These are phyloP conservation scores for Gaeumannomyces sp. DNA, from an alignment of 2,329 filamentous ascomycete species.

Conservation along the genomic window DNA sequence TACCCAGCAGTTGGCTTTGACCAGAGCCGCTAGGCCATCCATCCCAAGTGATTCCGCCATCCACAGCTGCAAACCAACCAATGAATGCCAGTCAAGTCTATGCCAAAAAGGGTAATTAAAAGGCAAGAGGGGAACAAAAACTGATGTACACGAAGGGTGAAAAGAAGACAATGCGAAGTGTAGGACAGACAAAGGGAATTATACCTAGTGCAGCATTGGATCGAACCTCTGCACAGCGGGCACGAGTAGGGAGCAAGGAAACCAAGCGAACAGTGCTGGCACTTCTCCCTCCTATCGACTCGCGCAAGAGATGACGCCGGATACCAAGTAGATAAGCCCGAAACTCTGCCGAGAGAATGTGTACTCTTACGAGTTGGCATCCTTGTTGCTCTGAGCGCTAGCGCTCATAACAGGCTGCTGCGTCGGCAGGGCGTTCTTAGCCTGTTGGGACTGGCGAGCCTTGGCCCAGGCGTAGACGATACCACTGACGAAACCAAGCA, in stretches of 20 bases:
- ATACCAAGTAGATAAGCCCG: neutral
- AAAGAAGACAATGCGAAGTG: slow-evolving; percentile 1
- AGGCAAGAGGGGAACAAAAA: slow-evolving; percentile 2
- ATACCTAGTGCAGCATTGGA: neutral
- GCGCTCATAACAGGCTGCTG: slow-evolving; percentile 72
- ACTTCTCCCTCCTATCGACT: neutral
- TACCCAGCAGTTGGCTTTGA: neutral
- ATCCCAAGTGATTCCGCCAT: neutral
- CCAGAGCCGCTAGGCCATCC: neutral
- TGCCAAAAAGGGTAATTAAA: slow-evolving; percentile 6
- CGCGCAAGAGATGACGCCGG: neutral
- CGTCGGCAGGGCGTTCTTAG: slow-evolving; percentile 62
- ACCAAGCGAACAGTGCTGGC: neutral
- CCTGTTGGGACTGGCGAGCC: slow-evolving; percentile 66
- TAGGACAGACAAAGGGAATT: neutral
- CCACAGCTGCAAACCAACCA: neutral
- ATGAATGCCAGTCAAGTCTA: slow-evolving; percentile 3
- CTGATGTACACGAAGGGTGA: slow-evolving; percentile 9
- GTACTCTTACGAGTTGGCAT: slow-evolving; percentile 42
- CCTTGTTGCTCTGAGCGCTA: slow-evolving; percentile 83
- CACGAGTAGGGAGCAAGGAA: neutral
- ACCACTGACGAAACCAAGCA: slow-evolving; percentile 84
- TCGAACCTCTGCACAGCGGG: neutral
- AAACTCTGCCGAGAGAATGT: neutral
- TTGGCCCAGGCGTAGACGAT: slow-evolving; percentile 86